A percentile compares a stretch with the other conserved stretches of the same genome.
phyloP scores from a whole-genome alignment of 2,329 filamentous ascomycete genomes.

The Paraphoma sp. region DNA sequence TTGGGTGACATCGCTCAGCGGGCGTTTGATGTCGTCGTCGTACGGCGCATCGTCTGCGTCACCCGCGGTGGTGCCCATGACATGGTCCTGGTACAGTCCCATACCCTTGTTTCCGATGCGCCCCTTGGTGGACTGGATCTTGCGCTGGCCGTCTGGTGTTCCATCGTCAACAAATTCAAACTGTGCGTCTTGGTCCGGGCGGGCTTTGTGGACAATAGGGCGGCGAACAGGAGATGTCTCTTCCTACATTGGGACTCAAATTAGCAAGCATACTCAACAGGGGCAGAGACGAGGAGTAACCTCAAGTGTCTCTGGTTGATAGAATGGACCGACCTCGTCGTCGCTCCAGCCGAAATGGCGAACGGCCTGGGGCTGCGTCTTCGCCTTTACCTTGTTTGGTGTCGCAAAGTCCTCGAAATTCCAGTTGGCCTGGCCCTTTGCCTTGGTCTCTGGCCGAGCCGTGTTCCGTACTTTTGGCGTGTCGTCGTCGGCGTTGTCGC shows the following conservation, averaged over 20 bases:
- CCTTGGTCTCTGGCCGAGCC: conserved; percentile 27
- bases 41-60: conserved; percentile 57
- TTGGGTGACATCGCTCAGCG: conserved; percentile 74
- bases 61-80: conserved; percentile 59
- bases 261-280: conserved; percentile 21
- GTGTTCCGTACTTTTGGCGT: conserved; percentile 40
- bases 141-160: conserved; percentile 60
- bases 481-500: conserved; percentile 62
- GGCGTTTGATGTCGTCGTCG: conserved; percentile 46
- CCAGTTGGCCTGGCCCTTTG: conserved; percentile 78
- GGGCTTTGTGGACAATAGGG: conserved; percentile 68
- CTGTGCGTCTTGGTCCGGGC: conserved; percentile 80
- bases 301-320: conserved; percentile 21
- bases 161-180: conserved; percentile 84
- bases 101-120: conserved; percentile 70
- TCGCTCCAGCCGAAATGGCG: conserved; percentile 80
- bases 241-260: conserved; percentile 49
- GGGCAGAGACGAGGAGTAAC: conserved; percentile 12
- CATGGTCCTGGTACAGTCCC: conserved; percentile 77
- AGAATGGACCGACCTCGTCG: conserved; percentile 60
- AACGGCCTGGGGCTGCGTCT: conserved; percentile 70
- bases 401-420: conserved; percentile 87
- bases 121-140: conserved; percentile 47
- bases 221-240: conserved; percentile 65
- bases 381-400: conserved; percentile 74